These are phyloP conservation scores for Begonia masoniana DNA, from an alignment of 306 rosid species.

Conservation along the genomic window DNA sequence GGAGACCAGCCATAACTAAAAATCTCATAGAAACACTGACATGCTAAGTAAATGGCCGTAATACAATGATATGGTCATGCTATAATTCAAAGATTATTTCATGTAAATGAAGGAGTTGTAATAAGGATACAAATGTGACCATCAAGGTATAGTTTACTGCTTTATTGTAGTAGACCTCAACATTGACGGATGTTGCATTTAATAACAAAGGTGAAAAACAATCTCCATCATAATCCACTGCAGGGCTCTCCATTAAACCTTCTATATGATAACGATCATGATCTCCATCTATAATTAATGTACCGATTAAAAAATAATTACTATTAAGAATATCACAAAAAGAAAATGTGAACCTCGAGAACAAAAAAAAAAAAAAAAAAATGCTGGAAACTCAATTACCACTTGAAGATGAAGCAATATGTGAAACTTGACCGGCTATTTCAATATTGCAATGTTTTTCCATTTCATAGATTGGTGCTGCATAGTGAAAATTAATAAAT, in stretches of 20 bases:
- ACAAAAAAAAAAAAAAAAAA: conserved; percentile 5
- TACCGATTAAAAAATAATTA: background rate
- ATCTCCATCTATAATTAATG: conserved; percentile 47
- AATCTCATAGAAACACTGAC: conserved; percentile 5
- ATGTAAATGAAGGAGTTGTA: background rate
- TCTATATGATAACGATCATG: conserved; percentile 65
- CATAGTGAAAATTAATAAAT: conserved; percentile 12
- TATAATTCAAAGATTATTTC: too few relatives aligned
- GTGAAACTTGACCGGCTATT: conserved; percentile 84
- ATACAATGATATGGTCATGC: too few relatives aligned
- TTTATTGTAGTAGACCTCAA: conserved; percentile 88
- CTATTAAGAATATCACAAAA: background rate
- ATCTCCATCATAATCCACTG: conserved; percentile 77
- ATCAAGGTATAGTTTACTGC: conserved; percentile 97
- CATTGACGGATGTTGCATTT: conserved; percentile 83
- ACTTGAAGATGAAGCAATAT: conserved; percentile 52
- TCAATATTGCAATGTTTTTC: conserved; percentile 91
- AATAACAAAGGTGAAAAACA: conserved; percentile 77
- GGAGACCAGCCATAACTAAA: conserved; percentile 24
- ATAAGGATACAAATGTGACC: conserved; percentile 98
- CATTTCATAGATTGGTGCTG: conserved; percentile 84
- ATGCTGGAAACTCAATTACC: conserved; percentile 60
- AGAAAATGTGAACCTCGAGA: background rate
- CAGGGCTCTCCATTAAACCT: conserved; percentile 92
- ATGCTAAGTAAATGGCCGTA: background rate